Evolutionary conservation across 2,329 filamentous ascomycete genomes (phyloP).

Genomic region (Neopestalotiopsis sp.): DNA sequence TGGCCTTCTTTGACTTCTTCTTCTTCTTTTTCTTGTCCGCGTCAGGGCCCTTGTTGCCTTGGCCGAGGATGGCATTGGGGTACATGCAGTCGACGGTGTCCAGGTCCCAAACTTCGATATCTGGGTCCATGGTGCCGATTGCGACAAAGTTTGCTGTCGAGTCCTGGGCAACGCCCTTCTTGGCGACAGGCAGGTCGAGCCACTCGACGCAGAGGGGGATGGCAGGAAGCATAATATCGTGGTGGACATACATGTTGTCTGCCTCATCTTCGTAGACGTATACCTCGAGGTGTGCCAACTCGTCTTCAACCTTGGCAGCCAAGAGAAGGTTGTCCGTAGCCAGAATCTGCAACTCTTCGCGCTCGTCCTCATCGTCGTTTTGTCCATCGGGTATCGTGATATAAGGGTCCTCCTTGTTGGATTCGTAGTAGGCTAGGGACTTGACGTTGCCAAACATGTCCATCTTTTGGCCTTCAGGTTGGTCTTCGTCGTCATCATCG

Average conservation of each 20-base stretch:
- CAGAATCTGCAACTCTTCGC: conserved; percentile 91
- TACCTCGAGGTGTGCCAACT: conserved; percentile 93
- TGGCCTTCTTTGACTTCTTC: conserved; percentile 87
- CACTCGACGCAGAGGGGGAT: conserved; percentile 96
- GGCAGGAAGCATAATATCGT: conserved; percentile 98
- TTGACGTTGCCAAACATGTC: conserved; percentile 96
- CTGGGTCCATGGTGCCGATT: conserved; percentile 95
- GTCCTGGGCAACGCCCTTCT: conserved; percentile 65
- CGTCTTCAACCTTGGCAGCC: conserved; percentile 93
- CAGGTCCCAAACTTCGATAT: conserved; percentile 98
- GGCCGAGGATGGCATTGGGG: conserved; percentile 92
- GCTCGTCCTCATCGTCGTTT: conserved; percentile 83
- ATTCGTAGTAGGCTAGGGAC: conserved; percentile 90
- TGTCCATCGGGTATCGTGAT: conserved; percentile 80
- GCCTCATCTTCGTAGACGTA: conserved; percentile 96
- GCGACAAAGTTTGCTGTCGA: conserved; percentile 89
- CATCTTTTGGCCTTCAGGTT: conserved; percentile 74
- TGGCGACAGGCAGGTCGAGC: conserved; percentile 89
- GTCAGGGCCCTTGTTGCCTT: conserved; percentile 61
- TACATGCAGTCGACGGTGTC: conserved; percentile 98
- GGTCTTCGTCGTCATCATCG: conserved; percentile 76
- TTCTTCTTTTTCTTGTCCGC: conserved; percentile 82
- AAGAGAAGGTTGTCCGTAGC: conserved; percentile 92
- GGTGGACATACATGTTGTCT: conserved; percentile 98
- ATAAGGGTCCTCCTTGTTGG: conserved; percentile 94